Evolutionary conservation across 768 basidiomycete species (phyloP).

Genomic region (Boletus pseudo-olivaceus): DNA sequence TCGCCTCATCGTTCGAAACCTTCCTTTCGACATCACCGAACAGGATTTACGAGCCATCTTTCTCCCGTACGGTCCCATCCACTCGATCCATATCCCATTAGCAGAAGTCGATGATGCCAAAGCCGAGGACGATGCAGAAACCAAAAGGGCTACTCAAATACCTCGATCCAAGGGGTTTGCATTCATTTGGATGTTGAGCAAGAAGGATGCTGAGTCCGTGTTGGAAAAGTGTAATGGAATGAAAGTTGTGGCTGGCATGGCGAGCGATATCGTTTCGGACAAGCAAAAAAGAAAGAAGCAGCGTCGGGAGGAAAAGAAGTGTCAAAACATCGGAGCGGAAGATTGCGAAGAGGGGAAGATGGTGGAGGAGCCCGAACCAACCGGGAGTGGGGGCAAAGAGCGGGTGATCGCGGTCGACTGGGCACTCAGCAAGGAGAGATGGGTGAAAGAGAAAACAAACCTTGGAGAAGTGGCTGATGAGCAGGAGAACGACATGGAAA

Average conservation of each 20-base stretch:
- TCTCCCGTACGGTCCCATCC: slow-evolving; percentile 81
- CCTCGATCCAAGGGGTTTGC: slow-evolving; percentile 75
- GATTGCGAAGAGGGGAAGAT: slow-evolving; percentile 36
- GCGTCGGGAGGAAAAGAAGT: slow-evolving; percentile 49
- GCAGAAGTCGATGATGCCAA: slow-evolving; percentile 29
- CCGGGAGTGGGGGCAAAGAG: slow-evolving; percentile 39
- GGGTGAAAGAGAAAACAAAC: slow-evolving; percentile 76
- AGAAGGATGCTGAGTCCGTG: slow-evolving; percentile 80
- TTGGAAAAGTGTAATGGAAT: slow-evolving; percentile 78
- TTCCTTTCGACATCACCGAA: slow-evolving; percentile 79
- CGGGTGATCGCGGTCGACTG: slow-evolving; percentile 91
- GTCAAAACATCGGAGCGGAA: slow-evolving; percentile 27
- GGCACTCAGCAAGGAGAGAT: slow-evolving; percentile 92
- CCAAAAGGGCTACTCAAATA: slow-evolving; percentile 9
- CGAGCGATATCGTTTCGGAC: slow-evolving; percentile 49
- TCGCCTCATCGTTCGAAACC: slow-evolving; percentile 87
- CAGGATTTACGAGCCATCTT: slow-evolving; percentile 84
- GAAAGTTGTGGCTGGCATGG: slow-evolving; percentile 60
- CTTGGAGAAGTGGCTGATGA: slow-evolving; percentile 31
- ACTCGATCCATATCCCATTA: slow-evolving; percentile 78
- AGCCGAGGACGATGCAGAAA: slow-evolving; percentile 30
- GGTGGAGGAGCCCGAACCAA: slow-evolving; percentile 33
- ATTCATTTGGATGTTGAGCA: slow-evolving; percentile 90
- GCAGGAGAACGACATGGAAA: slow-evolving; percentile 33
- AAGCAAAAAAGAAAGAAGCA: slow-evolving; percentile 71